These are phyloP conservation scores for Heliosperma pusillum DNA, from an alignment of 148 eudicot genomes.

Conservation along the genomic window DNA sequence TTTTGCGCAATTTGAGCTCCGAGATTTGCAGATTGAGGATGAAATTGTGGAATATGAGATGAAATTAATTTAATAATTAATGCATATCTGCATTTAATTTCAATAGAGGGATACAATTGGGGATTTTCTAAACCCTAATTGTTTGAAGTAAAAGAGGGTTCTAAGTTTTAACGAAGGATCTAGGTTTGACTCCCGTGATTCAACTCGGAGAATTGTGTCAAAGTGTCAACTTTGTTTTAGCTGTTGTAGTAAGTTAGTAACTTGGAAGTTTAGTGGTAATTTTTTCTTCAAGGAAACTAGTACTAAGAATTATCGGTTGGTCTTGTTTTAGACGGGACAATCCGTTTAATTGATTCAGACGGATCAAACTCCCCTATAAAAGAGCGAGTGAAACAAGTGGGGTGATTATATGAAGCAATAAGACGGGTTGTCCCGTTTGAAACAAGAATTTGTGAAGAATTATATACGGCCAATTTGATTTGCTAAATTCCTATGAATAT, in stretches of 20 bases:
- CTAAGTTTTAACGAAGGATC: conserved; percentile 2
- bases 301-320: no score
- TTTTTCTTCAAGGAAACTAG: no score
- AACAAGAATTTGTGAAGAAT: no score
- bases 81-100: background rate
- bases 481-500: no score
- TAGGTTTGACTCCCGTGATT: background rate
- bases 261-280: no score
- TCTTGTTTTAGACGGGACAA: no score
- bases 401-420: no score
- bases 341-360: no score
- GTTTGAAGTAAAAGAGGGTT: background rate
- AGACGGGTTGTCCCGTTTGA: no score
- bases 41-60: background rate
- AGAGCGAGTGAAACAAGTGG: no score
- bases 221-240: background rate
- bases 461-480: no score
- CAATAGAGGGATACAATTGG: background rate
- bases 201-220: background rate
- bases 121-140: background rate
- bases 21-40: background rate
- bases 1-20: conserved; percentile 1
- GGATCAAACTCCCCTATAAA: no score
- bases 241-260: background rate
- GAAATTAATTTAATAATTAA: background rate